Conservation (phyloP, 495 filamentous ascomycete genomes). For the Pseudoneurospora amorphoporcata region DNA sequence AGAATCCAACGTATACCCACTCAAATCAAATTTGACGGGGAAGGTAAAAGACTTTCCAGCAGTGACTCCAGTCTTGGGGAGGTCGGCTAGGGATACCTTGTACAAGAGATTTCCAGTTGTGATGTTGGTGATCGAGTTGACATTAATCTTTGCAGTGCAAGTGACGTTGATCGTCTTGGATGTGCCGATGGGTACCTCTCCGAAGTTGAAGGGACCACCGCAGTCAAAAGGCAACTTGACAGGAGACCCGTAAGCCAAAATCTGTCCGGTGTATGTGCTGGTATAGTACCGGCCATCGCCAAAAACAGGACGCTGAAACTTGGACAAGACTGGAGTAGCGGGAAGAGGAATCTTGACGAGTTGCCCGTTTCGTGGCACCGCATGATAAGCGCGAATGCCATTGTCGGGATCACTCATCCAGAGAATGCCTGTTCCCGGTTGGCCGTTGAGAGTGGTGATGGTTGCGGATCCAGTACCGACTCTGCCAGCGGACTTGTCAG, state of each 20-base stretch:
- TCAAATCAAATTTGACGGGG: slow-evolving; percentile 28
- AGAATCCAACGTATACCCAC: slow-evolving; percentile 14
- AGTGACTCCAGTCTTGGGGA: slow-evolving; percentile 22
- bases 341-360: slow-evolving; percentile 15
- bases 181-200: slow-evolving; percentile 24
- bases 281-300: slow-evolving; percentile 31
- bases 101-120: slow-evolving; percentile 20
- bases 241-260: slow-evolving; percentile 30
- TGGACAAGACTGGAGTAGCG: slow-evolving; percentile 13
- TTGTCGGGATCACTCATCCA: slow-evolving; percentile 33
- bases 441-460: slow-evolving; percentile 28
- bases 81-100: slow-evolving; percentile 19
- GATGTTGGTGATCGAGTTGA: slow-evolving; percentile 22
- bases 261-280: slow-evolving; percentile 23
- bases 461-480: slow-evolving; percentile 30
- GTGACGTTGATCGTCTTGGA: slow-evolving; percentile 16
- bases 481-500: slow-evolving; percentile 21
- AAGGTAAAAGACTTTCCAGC: slow-evolving; percentile 26
- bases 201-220: slow-evolving; percentile 30
- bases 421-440: slow-evolving; percentile 30
- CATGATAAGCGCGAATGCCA: slow-evolving; percentile 28
- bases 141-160: slow-evolving; percentile 26
- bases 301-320: slow-evolving; percentile 31
- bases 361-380: slow-evolving; percentile 11
- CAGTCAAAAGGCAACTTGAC: slow-evolving; percentile 27